Evolutionary conservation across 2,329 filamentous ascomycete genomes (phyloP).

Genomic region (Trichoderma lentiforme): DNA sequence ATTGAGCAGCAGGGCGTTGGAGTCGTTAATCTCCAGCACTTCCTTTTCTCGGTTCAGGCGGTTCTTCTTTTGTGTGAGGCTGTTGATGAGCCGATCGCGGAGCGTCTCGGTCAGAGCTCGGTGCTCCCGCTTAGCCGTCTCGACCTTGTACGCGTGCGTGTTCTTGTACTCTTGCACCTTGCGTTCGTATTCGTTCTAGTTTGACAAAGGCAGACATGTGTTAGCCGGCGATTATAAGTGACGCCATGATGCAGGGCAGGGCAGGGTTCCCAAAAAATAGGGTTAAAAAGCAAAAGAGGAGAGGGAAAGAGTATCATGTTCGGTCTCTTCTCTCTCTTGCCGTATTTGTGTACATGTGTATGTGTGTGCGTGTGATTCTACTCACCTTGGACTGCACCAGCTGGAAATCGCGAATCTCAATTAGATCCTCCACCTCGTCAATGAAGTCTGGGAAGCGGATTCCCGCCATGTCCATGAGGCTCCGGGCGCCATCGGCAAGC

Average conservation of each 20-base stretch:
- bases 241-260: not conserved
- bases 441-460: conserved; percentile 83
- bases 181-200: conserved; percentile 60
- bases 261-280: not conserved
- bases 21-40: conserved; percentile 64
- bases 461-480: conserved; percentile 71
- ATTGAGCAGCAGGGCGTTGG: conserved; percentile 62
- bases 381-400: conserved; percentile 75
- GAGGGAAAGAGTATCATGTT: not conserved
- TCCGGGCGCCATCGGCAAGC: conserved; percentile 45
- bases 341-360: not conserved
- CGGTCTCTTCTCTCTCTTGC: not conserved
- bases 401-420: conserved; percentile 83
- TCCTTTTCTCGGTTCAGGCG: conserved; percentile 65
- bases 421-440: conserved; percentile 78
- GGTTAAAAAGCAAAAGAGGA: not conserved
- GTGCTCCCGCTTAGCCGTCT: conserved; percentile 62
- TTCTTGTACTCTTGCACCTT: conserved; percentile 58
- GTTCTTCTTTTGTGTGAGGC: conserved; percentile 61
- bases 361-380: not conserved
- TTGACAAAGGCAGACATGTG: not conserved
- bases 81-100: conserved; percentile 65
- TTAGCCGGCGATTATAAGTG: conserved; percentile 5
- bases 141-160: conserved; percentile 58
- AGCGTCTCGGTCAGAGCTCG: conserved; percentile 57